Conservation (phyloP, 441 rosid genomes). For the Populus hybrid region DNA sequence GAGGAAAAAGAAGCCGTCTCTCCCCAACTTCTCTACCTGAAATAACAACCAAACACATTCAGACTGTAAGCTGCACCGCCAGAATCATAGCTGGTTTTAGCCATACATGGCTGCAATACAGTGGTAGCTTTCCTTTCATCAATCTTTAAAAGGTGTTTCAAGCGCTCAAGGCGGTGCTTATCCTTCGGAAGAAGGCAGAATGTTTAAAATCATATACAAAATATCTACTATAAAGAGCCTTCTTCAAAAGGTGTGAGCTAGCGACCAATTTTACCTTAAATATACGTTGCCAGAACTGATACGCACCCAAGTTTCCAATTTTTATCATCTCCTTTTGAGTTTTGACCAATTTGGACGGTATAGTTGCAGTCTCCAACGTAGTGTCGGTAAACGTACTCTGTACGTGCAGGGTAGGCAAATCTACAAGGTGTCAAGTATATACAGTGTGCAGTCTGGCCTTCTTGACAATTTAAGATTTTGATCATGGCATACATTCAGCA, state of each 20-base stretch:
- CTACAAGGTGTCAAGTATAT: not conserved
- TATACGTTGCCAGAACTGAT: conserved; percentile 83
- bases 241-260: conserved; percentile 15
- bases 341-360: conserved; percentile 47
- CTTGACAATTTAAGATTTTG: not conserved
- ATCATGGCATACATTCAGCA: not conserved
- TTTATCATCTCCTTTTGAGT: conserved; percentile 57
- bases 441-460: not conserved
- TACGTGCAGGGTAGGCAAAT: conserved; percentile 5
- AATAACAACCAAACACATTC: conserved; percentile 2
- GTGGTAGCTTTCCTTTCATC: conserved; percentile 38
- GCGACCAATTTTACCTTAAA: conserved; percentile 54
- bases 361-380: conserved; percentile 47
- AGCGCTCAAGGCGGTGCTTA: conserved; percentile 66
- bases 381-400: conserved; percentile 48
- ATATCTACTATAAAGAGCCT: conserved; percentile 8
- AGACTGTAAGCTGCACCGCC: not conserved
- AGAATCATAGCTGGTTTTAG: not conserved
- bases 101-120: conserved; percentile 27
- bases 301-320: conserved; percentile 76
- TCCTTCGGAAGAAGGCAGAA: conserved; percentile 50
- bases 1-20: conserved; percentile 83
- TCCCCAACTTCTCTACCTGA: conserved; percentile 80
- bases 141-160: conserved; percentile 43
- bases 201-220: conserved; percentile 20